phyloP scores from a whole-genome alignment of 306 rosid genomes.

The Dryas octopetala region DNA sequence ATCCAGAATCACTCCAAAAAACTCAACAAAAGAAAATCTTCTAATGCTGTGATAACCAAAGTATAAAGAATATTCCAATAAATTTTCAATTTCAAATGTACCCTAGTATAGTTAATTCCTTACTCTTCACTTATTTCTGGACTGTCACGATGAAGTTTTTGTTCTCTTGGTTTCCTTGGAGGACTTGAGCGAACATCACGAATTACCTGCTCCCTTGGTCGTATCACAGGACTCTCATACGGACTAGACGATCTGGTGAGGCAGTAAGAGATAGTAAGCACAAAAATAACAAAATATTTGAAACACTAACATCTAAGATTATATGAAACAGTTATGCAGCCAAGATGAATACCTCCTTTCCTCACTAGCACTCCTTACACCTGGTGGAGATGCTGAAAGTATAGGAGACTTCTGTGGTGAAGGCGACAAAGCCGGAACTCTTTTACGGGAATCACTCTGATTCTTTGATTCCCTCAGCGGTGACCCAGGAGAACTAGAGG shows the following conservation, averaged over 20 bases:
- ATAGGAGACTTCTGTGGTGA: conserved; percentile 44
- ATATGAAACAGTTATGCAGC: neutral
- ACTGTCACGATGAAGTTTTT: conserved; percentile 42
- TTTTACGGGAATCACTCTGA: conserved; percentile 30
- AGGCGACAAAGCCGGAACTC: conserved; percentile 37
- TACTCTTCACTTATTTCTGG: conserved; percentile 50
- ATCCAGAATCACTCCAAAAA: conserved; percentile 1
- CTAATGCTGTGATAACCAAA: neutral
- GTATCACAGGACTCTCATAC: conserved; percentile 39
- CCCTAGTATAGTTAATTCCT: conserved; percentile 46
- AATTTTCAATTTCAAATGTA: conserved; percentile 4
- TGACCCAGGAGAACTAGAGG: conserved; percentile 43
- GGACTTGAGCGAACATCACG: conserved; percentile 53
- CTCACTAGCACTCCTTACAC: conserved; percentile 42
- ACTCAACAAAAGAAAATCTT: conserved; percentile 9
- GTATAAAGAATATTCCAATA: conserved; percentile 9
- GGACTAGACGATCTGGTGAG: conserved; percentile 42
- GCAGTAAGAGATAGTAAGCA: conserved; percentile 15
- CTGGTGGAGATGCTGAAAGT: conserved; percentile 46
- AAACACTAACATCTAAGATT: neutral
- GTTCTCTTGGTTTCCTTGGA: conserved; percentile 47
- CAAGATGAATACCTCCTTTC: conserved; percentile 53
- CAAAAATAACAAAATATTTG: conserved; percentile 9
- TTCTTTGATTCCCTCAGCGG: conserved; percentile 36
- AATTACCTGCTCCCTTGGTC: conserved; percentile 39